These are phyloP conservation scores for Phialophora verrucosa DNA, from an alignment of 2,329 filamentous ascomycete species.

Conservation along the genomic window DNA sequence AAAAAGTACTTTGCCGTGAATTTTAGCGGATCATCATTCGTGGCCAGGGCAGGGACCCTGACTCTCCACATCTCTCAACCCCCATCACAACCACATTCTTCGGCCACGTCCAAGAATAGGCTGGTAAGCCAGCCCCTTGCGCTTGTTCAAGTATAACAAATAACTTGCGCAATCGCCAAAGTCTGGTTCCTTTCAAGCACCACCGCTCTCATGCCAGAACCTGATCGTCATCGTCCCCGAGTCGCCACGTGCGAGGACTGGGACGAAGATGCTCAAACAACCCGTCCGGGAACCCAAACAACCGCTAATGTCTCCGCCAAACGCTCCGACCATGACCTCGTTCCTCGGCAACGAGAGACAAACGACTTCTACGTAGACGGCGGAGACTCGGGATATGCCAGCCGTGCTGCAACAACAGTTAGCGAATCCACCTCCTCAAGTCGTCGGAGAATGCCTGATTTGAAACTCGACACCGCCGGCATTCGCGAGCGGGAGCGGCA, in stretches of 20 bases:
- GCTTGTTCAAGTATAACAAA: not conserved
- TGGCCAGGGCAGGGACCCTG: conserved; percentile 1
- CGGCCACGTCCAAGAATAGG: conserved; percentile 12
- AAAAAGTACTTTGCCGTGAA: conserved; percentile 5
- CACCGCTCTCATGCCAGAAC: conserved; percentile 36
- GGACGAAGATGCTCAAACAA: conserved; percentile 52
- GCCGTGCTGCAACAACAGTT: conserved; percentile 60
- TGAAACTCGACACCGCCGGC: conserved; percentile 48
- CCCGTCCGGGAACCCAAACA: conserved; percentile 54
- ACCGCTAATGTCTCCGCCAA: conserved; percentile 59
- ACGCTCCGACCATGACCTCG: conserved; percentile 53
- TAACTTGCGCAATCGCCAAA: not conserved
- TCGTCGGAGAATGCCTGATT: conserved; percentile 47
- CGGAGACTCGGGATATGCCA: conserved; percentile 68
- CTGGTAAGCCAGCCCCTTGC: conserved; percentile 14
- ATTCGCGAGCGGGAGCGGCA: conserved; percentile 37
- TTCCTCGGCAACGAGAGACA: conserved; percentile 20
- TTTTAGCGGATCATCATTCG: conserved; percentile 5
- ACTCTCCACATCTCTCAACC: conserved; percentile 10
- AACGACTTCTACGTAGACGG: conserved; percentile 53
- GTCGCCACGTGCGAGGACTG: conserved; percentile 56
- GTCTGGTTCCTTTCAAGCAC: not conserved
- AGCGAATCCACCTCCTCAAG: conserved; percentile 58
- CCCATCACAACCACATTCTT: conserved; percentile 13
- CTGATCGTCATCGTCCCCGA: conserved; percentile 43